Conservation (phyloP, 345 rosid genomes). For the Citrus sp. region DNA sequence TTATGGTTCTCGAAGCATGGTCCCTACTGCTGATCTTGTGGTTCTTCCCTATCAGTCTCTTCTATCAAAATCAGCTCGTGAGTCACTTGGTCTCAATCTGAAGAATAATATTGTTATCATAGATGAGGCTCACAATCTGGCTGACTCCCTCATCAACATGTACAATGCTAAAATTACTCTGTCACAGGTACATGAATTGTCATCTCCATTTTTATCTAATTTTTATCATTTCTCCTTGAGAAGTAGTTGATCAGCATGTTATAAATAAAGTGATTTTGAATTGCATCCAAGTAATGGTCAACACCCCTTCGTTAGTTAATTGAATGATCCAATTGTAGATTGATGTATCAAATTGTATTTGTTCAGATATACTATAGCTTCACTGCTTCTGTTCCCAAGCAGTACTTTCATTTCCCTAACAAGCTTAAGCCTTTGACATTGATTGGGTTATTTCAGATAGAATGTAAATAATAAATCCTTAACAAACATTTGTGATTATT, state of each 20-base stretch:
- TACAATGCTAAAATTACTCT: slow-evolving; percentile 69
- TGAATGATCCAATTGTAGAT: neutral
- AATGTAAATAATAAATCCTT: neutral
- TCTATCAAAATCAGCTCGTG: slow-evolving; percentile 88
- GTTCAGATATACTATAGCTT: neutral
- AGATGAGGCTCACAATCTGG: slow-evolving; percentile 97
- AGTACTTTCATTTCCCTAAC: neutral
- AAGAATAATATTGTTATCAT: slow-evolving; percentile 74
- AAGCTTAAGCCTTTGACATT: slow-evolving; percentile 2
- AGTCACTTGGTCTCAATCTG: slow-evolving; percentile 79
- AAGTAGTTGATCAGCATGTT: neutral
- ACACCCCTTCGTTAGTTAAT: neutral
- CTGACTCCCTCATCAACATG: slow-evolving; percentile 91
- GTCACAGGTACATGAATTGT: slow-evolving; percentile 50
- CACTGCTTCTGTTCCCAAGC: neutral
- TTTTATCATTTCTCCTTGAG: neutral
- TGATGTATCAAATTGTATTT: neutral
- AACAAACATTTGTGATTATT: slow-evolving; percentile 11
- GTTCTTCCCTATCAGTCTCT: slow-evolving; percentile 96
- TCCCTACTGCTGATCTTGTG: slow-evolving; percentile 75
- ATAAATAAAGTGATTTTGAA: neutral
- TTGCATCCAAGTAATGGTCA: neutral
- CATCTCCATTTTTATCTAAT: neutral
- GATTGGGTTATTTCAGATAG: neutral
- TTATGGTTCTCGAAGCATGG: slow-evolving; percentile 80